These are phyloP conservation scores for Incumbomyces delicatus DNA, from an alignment of 2,329 filamentous ascomycete species.

Conservation along the genomic window DNA sequence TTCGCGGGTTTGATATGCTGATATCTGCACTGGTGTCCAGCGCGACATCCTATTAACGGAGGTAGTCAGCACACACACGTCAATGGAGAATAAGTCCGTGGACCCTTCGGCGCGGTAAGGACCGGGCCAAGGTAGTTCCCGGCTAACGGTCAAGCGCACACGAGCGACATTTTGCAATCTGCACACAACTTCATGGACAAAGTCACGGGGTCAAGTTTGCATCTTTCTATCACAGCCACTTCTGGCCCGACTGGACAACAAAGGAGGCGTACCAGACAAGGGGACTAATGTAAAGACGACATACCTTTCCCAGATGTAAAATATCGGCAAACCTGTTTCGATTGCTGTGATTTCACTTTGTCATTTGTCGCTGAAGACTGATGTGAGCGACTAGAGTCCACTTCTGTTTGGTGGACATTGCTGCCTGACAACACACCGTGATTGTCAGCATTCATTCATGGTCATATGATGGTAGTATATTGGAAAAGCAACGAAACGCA, in stretches of 20 bases:
- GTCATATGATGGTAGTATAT: slow-evolving; percentile 3
- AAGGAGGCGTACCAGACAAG: slow-evolving; percentile 1
- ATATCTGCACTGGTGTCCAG: slow-evolving; percentile 43
- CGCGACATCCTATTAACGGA: slow-evolving; percentile 36
- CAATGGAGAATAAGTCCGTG: no score
- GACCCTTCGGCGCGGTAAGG: no score
- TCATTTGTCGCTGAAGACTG: neutral
- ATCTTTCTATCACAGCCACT: slow-evolving; percentile 11
- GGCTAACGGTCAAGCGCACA: no score
- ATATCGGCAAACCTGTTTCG: slow-evolving; percentile 26
- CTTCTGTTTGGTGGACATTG: slow-evolving; percentile 5
- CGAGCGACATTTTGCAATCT: no score
- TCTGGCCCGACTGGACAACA: slow-evolving; percentile 4
- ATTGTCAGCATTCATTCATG: slow-evolving; percentile 5
- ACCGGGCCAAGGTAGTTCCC: no score
- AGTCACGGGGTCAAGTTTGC: neutral
- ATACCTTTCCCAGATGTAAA: slow-evolving; percentile 32
- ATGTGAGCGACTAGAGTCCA: slow-evolving; percentile 3
- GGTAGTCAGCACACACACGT: no score
- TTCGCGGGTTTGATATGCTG: slow-evolving; percentile 27
- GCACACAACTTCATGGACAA: neutral
- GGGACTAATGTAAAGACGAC: slow-evolving; percentile 16
- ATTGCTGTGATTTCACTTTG: slow-evolving; percentile 3
- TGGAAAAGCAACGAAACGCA: neutral
- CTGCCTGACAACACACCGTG: slow-evolving; percentile 7